These are phyloP conservation scores for Fusarium sp. DNA, from an alignment of 2,329 filamentous ascomycete species.

Conservation along the genomic window DNA sequence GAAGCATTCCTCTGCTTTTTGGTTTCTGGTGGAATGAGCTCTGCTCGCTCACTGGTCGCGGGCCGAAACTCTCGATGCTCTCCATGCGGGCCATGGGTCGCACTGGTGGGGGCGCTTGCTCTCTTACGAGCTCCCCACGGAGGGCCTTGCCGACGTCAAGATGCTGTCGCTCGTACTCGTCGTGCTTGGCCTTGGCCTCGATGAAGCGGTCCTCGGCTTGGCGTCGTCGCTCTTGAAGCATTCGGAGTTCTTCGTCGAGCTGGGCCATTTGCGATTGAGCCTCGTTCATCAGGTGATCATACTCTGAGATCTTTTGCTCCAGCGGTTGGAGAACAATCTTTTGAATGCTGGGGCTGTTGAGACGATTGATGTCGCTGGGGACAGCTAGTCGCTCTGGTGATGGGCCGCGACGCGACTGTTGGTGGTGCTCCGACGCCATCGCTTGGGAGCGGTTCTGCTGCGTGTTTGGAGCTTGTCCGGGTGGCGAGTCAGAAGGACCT, in stretches of 20 bases:
- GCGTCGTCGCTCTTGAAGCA: constrained; percentile 55
- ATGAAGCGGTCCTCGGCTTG: constrained; percentile 56
- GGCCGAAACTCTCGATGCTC: constrained; percentile 41
- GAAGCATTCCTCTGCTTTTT: constrained; percentile 32
- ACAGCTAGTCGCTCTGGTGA: constrained; percentile 33
- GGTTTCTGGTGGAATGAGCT: constrained; percentile 37
- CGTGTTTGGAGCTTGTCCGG: constrained; percentile 26
- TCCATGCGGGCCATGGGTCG: constrained; percentile 37
- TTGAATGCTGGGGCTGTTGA: constrained; percentile 58
- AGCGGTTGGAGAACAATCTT: constrained; percentile 59
- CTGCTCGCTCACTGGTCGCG: constrained; percentile 36
- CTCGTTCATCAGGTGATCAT: constrained; percentile 55
- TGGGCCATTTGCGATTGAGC: constrained; percentile 56
- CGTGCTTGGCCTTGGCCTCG: constrained; percentile 58
- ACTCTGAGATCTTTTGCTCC: constrained; percentile 59
- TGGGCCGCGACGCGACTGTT: constrained; percentile 31
- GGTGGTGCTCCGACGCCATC: constrained; percentile 28
- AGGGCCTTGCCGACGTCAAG: constrained; percentile 56
- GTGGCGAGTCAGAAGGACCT: constrained; percentile 20
- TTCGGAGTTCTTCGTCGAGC: constrained; percentile 58
- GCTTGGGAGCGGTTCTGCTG: constrained; percentile 32
- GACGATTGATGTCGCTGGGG: constrained; percentile 52
- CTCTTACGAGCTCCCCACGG: constrained; percentile 50
- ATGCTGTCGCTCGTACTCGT: constrained; percentile 58
- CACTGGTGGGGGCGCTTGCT: constrained; percentile 9